Evolutionary conservation across 2,329 filamentous ascomycete genomes (phyloP).

Genomic region (Exophiala mesophila): DNA sequence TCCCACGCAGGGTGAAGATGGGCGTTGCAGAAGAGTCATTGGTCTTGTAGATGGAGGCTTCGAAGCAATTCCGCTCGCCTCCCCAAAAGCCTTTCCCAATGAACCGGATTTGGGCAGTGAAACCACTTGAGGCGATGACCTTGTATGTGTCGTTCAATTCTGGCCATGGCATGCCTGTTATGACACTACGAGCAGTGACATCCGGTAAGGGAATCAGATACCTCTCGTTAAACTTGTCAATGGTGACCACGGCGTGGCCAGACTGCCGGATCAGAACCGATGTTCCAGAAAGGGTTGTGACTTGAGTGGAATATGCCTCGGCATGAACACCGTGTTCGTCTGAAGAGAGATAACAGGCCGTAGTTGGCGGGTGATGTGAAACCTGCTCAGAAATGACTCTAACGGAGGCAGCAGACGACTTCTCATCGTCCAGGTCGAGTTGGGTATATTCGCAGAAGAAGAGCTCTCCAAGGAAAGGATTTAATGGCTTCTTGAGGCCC

Average conservation of each 20-base stretch:
- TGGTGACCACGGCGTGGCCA: constrained; percentile 21
- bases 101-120: constrained; percentile 23
- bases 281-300: constrained; percentile 19
- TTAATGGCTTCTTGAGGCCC: constrained; percentile 26
- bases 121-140: constrained; percentile 21
- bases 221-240: constrained; percentile 25
- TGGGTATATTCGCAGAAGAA: constrained; percentile 25
- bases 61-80: constrained; percentile 20
- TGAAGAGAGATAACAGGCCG: constrained; percentile 25
- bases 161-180: constrained; percentile 46
- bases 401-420: constrained; percentile 17
- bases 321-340: constrained; percentile 22
- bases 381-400: constrained; percentile 25
- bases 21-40: constrained; percentile 7
- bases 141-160: constrained; percentile 26
- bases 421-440: constrained; percentile 17
- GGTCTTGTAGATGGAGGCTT: constrained; percentile 19
- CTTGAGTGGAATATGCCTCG: constrained; percentile 23
- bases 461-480: constrained; percentile 25
- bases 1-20: constrained; percentile 17
- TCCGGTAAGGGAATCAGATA: constrained; percentile 25
- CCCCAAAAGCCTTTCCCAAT: constrained; percentile 21
- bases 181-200: constrained; percentile 22
- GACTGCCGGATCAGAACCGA: constrained; percentile 21
- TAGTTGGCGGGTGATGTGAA: constrained; percentile 26